Percentiles rank a stretch among this genome's conserved stretches.
Evolutionary conservation across 495 filamentous ascomycete genomes (phyloP).

Genomic region (Xylona heveae): DNA sequence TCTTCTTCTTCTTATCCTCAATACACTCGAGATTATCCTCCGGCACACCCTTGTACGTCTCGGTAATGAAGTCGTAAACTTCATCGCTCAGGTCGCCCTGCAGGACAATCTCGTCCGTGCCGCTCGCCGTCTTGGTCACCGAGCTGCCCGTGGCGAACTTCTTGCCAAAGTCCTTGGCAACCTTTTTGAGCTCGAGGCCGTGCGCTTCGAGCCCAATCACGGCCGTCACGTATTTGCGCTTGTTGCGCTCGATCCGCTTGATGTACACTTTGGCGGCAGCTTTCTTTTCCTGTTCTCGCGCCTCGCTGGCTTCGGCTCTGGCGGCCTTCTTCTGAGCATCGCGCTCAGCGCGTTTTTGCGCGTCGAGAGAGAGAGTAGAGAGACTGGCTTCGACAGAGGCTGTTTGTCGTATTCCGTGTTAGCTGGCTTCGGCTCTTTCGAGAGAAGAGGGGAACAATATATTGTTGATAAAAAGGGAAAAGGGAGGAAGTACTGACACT

Average conservation of each 20-base stretch:
- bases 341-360: constrained; percentile 78
- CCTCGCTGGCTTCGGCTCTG: constrained; percentile 68
- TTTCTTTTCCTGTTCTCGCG: constrained; percentile 53
- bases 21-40: constrained; percentile 87
- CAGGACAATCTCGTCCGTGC: constrained; percentile 90
- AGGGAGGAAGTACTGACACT: constrained; percentile 27
- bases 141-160: constrained; percentile 87
- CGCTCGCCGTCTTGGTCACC: constrained; percentile 70
- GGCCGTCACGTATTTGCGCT: constrained; percentile 86
- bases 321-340: constrained; percentile 89
- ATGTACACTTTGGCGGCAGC: constrained; percentile 67
- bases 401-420: constrained; percentile 13
- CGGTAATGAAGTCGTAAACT: constrained; percentile 72
- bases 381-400: constrained; percentile 69
- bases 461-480: not conserved
- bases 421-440: constrained; percentile 1
- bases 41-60: constrained; percentile 66
- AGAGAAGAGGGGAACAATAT: constrained; percentile 7
- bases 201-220: constrained; percentile 78
- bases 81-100: constrained; percentile 95
- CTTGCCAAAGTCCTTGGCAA: constrained; percentile 74
- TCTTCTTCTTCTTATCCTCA: constrained; percentile 86
- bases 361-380: constrained; percentile 65
- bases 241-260: constrained; percentile 94
- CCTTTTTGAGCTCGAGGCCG: constrained; percentile 81